Percentiles rank a stretch among this genome's conserved stretches.
These are phyloP conservation scores for Apiotrichum mycotoxinovorans DNA, from an alignment of 1,284 basidiomycete genomes.

Conservation along the genomic window DNA sequence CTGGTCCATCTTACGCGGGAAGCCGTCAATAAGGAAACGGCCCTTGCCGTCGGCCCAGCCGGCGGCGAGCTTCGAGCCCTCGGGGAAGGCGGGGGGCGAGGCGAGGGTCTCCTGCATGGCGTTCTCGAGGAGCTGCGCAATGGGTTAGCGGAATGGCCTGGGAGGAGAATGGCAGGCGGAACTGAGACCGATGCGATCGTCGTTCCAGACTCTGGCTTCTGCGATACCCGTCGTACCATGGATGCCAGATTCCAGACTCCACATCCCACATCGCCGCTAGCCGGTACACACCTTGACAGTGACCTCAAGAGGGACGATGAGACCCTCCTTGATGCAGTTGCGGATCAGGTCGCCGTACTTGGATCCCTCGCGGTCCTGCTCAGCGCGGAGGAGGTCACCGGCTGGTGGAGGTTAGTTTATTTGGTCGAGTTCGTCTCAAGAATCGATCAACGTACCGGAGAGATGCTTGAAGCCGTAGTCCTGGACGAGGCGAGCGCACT, in stretches of 20 bases:
- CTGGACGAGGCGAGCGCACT: conserved; percentile 81
- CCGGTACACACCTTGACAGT: conserved; percentile 65
- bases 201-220: too few species aligned
- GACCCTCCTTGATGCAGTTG: conserved; percentile 85
- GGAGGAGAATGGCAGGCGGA: too few species aligned
- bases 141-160: background rate
- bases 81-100: conserved; percentile 32
- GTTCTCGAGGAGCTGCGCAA: conserved; percentile 71
- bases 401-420: conserved; percentile 55
- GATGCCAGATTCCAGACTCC: too few species aligned
- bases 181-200: too few species aligned
- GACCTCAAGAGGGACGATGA: conserved; percentile 94
- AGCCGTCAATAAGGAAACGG: conserved; percentile 94
- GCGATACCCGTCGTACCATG: too few species aligned
- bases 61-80: conserved; percentile 15
- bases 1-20: conserved; percentile 99
- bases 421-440: too few species aligned
- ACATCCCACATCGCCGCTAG: too few species aligned
- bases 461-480: conserved; percentile 91
- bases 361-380: conserved; percentile 84
- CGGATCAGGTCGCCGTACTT: conserved; percentile 82
- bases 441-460: conserved; percentile 64
- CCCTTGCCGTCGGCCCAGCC: conserved; percentile 73
- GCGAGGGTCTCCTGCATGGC: conserved; percentile 72
- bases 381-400: conserved; percentile 91